Conservation (phyloP, 805 yeast genomes). For the Kurtzmaniella cleridarum region DNA sequence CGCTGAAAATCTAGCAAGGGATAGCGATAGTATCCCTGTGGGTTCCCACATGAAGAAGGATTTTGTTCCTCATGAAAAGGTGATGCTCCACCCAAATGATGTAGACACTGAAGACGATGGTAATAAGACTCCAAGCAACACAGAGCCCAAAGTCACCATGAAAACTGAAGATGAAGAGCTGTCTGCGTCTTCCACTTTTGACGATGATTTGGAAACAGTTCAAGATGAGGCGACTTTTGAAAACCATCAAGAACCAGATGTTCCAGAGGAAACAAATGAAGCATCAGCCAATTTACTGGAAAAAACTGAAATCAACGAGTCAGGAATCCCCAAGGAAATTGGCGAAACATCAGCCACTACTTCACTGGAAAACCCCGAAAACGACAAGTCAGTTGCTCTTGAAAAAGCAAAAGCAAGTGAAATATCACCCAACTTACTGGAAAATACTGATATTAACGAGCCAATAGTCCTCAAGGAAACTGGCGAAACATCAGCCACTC, state of each 20-base stretch:
- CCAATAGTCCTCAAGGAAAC: too few species aligned
- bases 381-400: not conserved
- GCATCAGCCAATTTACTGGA: not conserved
- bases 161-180: slow-evolving; percentile 18
- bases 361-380: not conserved
- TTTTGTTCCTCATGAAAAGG: not conserved
- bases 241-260: slow-evolving; percentile 1
- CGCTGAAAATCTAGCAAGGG: too few species aligned
- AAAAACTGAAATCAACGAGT: too few species aligned
- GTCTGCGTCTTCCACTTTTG: slow-evolving; percentile 19
- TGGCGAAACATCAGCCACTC: too few species aligned
- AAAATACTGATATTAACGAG: too few species aligned
- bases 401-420: not conserved
- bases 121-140: slow-evolving; percentile 28
- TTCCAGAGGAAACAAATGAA: not conserved
- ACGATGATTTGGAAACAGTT: slow-evolving; percentile 28
- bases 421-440: not conserved
- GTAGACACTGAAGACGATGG: slow-evolving; percentile 16
- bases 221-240: slow-evolving; percentile 13
- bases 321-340: too few species aligned
- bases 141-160: slow-evolving; percentile 22
- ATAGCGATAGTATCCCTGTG: too few species aligned
- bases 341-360: not conserved
- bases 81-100: not conserved
- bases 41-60: too few species aligned